Conservation (phyloP, 805 yeast genomes). For the Wickerhamiella occidentalis region DNA sequence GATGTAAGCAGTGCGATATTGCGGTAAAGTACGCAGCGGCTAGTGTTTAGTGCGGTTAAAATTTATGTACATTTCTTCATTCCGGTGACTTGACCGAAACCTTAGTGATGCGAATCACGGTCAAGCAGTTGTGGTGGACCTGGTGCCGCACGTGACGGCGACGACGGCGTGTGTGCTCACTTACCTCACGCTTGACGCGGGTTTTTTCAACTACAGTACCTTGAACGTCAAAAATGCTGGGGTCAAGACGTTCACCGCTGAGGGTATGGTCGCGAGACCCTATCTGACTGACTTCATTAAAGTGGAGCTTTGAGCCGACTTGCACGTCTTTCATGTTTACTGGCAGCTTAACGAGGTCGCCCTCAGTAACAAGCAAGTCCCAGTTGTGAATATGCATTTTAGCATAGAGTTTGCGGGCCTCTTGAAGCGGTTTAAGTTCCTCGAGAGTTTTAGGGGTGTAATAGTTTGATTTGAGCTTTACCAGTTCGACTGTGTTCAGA, state of each 20-base stretch:
- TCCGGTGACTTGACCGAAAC: slow-evolving; percentile 35
- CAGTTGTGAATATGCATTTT: slow-evolving; percentile 68
- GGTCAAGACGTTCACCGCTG: slow-evolving; percentile 40
- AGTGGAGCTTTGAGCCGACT: slow-evolving; percentile 69
- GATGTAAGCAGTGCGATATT: slow-evolving; percentile 4
- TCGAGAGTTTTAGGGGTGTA: slow-evolving; percentile 18
- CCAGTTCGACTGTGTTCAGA: slow-evolving; percentile 17
- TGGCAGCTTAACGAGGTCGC: slow-evolving; percentile 74
- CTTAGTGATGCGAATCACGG: slow-evolving; percentile 67
- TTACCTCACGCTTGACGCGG: slow-evolving; percentile 49
- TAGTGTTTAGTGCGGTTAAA: not conserved
- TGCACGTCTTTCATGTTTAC: slow-evolving; percentile 61
- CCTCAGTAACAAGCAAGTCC: slow-evolving; percentile 80
- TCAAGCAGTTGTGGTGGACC: slow-evolving; percentile 55
- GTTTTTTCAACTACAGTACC: slow-evolving; percentile 84
- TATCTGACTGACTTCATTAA: slow-evolving; percentile 64
- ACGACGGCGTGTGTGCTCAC: slow-evolving; percentile 69
- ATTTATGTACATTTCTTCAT: slow-evolving; percentile 18
- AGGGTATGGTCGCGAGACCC: slow-evolving; percentile 78
- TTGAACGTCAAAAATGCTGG: slow-evolving; percentile 43
- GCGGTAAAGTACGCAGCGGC: not conserved
- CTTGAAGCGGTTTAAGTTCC: slow-evolving; percentile 52
- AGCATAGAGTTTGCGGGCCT: slow-evolving; percentile 65
- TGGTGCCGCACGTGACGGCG: slow-evolving; percentile 61
- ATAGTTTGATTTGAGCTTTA: slow-evolving; percentile 19